Base-by-base conservation (phyloP, 495 filamentous ascomycete species). In the Hyphodiscus hymeniophilus region DNA sequence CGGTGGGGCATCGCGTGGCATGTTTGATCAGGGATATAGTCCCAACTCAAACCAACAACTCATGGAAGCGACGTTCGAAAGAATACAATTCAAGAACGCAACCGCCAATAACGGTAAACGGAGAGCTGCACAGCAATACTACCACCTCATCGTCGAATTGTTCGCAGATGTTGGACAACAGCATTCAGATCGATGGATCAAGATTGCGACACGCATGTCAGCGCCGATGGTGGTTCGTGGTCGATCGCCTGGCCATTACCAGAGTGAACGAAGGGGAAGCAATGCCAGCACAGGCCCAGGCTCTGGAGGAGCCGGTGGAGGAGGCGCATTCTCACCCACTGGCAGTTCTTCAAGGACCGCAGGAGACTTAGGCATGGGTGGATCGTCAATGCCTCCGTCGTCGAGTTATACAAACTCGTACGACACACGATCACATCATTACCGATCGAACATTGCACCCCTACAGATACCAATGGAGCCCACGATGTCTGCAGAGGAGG, bases 31-130 rank as follows among this genome's bases (percentile, higher is more conserved):
- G 7, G 69, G 65, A 34, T 50, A 59, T 21, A 58, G 55, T n/a
- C 55, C 61, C 8, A 51, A 55, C 21, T 44, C 51, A 10, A 55
- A 50, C 17, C 66, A 67, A 24, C 72, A 73, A 6, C 70, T 74
- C 3, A 71, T 61, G 26, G 75, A 79, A 60, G 76, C 79, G 43
- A 85, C 84, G 1, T 97, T 96, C 60, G 90, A 96, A 56, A 80
- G 91, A 2, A 95, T 96, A 35, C 91, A 97, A 58, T 97, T 97
- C 72, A 94, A 95, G 61, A 86, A 85, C 42, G 92, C 91, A 1
- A 97, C 91, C 1, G 89, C 89, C 3, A 97, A 97, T 68, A 97
- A 97, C 51, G 91, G 91, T 18, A 95, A 95, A 60, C 72, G 91
- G 44, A 72, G 91, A 36, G 89, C 91, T 0, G 85, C 87, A 10